These are phyloP conservation scores for Saturnispora bothae DNA, from an alignment of 805 yeast species.

Conservation along the genomic window DNA sequence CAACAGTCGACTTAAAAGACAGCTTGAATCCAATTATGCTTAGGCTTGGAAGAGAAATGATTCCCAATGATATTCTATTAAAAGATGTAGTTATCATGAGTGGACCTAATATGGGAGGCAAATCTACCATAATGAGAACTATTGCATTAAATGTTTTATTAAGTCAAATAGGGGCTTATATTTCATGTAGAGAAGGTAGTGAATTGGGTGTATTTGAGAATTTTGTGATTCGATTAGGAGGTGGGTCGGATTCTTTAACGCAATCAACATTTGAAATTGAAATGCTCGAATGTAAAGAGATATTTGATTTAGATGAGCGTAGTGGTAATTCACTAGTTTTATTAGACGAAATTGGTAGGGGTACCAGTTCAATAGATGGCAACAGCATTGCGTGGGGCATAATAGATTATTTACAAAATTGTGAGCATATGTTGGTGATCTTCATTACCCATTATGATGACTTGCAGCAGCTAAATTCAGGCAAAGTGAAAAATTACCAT, in stretches of 20 bases:
- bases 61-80: conserved; percentile 57
- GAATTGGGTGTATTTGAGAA: conserved; percentile 51
- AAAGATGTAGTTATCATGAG: conserved; percentile 43
- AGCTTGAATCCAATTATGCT: conserved; percentile 37
- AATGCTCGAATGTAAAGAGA: conserved; percentile 53
- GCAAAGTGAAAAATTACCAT: conserved; percentile 47
- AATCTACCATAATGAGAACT: conserved; percentile 66
- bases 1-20: conserved; percentile 38
- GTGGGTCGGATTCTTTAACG: conserved; percentile 69
- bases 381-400: conserved; percentile 71
- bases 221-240: conserved; percentile 60
- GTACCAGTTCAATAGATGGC: conserved; percentile 65
- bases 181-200: conserved; percentile 53
- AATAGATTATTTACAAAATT: conserved; percentile 42
- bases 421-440: conserved; percentile 42
- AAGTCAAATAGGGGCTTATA: conserved; percentile 69
- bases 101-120: conserved; percentile 88
- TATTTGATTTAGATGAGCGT: conserved; percentile 37
- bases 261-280: conserved; percentile 81
- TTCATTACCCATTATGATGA: conserved; percentile 83
- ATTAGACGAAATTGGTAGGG: conserved; percentile 71
- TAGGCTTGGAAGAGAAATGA: conserved; percentile 25
- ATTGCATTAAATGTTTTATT: conserved; percentile 59
- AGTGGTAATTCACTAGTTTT: conserved; percentile 43
- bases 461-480: conserved; percentile 40